Evolutionary conservation across 139 green algal species (phyloP).

Genomic region (Volvox reticuliferus): DNA sequence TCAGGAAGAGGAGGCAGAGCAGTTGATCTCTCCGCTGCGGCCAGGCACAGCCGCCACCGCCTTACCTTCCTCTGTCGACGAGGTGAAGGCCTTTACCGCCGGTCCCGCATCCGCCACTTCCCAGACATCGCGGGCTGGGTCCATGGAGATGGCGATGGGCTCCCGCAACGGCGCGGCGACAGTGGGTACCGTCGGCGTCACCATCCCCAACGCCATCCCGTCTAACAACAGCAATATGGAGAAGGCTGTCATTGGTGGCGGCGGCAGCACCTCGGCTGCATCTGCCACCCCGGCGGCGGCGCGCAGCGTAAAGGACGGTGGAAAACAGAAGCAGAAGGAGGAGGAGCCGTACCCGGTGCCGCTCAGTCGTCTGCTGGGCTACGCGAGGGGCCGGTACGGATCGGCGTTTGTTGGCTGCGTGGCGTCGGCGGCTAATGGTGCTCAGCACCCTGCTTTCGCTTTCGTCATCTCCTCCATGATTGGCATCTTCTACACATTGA

Average conservation of each 20-base stretch:
- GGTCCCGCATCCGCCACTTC: neutral
- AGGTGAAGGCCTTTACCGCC: neutral
- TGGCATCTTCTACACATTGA: conserved; percentile 18
- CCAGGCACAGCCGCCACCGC: neutral
- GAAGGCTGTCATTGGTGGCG: neutral
- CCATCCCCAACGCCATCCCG: conserved; percentile 15
- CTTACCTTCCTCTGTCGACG: neutral
- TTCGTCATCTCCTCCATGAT: conserved; percentile 58
- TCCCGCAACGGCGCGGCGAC: neutral
- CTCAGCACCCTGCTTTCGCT: conserved; percentile 79
- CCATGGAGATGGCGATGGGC: neutral
- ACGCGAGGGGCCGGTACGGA: conserved; percentile 73
- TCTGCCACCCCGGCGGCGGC: neutral
- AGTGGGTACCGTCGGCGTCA: neutral
- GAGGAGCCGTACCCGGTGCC: conserved; percentile 57
- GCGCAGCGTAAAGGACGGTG: neutral
- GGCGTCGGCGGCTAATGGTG: conserved; percentile 61
- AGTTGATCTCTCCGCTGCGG: neutral
- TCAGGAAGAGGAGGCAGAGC: neutral
- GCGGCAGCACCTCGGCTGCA: neutral
- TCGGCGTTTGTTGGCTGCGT: conserved; percentile 61
- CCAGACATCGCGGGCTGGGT: neutral
- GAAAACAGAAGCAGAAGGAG: neutral
- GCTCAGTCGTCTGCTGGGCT: conserved; percentile 61
- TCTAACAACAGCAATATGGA: conserved; percentile 5